phyloP scores from a whole-genome alignment of 176 grass and related monocot genomes.

The Ensete ventricosum region DNA sequence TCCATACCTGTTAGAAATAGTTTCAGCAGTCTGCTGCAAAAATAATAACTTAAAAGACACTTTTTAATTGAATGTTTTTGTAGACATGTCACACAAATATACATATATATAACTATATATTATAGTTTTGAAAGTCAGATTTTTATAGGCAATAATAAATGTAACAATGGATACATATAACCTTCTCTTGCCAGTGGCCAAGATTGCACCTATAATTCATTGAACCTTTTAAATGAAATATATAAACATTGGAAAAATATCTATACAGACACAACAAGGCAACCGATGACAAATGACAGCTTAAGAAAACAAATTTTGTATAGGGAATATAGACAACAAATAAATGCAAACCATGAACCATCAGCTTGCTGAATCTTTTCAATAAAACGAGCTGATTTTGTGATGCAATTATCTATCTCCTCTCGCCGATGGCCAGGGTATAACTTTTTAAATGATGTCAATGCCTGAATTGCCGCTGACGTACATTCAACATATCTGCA shows the following conservation, averaged over 20 bases:
- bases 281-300: background rate
- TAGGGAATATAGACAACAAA: background rate
- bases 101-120: background rate
- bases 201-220: background rate
- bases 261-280: background rate
- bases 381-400: slow-evolving; percentile 52
- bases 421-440: slow-evolving; percentile 62
- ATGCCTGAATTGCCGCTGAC: slow-evolving; percentile 83
- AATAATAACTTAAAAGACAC: background rate
- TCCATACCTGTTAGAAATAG: slow-evolving; percentile 61
- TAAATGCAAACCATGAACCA: slow-evolving; percentile 76
- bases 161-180: background rate
- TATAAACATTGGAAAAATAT: background rate
- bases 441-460: slow-evolving; percentile 77
- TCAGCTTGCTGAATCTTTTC: slow-evolving; percentile 62
- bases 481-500: slow-evolving; percentile 92
- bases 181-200: too few relatives aligned
- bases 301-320: background rate
- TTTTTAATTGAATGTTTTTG: background rate
- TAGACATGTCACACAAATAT: background rate
- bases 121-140: background rate
- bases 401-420: slow-evolving; percentile 72
- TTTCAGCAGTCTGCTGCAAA: background rate
- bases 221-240: background rate
- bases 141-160: background rate